A percentile compares a stretch with the other conserved stretches of the same genome.
These are phyloP conservation scores for Seminavis robusta DNA, from an alignment of 108 stramenopile species.

Conservation along the genomic window DNA sequence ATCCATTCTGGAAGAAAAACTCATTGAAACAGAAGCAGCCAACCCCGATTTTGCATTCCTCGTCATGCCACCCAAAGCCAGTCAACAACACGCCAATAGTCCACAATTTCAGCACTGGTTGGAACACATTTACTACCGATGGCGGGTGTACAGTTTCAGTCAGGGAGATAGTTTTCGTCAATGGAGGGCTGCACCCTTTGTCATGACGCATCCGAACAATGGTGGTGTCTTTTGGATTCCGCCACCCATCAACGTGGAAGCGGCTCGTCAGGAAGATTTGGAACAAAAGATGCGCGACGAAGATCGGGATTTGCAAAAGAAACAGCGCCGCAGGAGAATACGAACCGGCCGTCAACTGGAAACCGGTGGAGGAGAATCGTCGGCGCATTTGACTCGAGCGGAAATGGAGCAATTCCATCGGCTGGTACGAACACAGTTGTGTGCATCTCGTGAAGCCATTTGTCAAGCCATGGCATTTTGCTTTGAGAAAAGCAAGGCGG, in stretches of 20 bases:
- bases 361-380: slow-evolving; percentile 38
- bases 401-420: slow-evolving; percentile 49
- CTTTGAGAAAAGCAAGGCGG: slow-evolving; percentile 70
- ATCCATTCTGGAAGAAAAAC: slow-evolving; percentile 12
- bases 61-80: too few relatives aligned
- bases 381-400: slow-evolving; percentile 39
- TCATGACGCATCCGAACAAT: slow-evolving; percentile 47
- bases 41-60: too few relatives aligned
- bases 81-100: too few relatives aligned
- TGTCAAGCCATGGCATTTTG: slow-evolving; percentile 87
- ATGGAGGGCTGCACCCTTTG: slow-evolving; percentile 69
- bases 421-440: slow-evolving; percentile 49
- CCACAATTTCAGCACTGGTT: slow-evolving; percentile 10
- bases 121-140: slow-evolving; percentile 69
- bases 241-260: slow-evolving; percentile 40
- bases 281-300: slow-evolving; percentile 29
- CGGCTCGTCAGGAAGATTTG: slow-evolving; percentile 40
- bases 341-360: slow-evolving; percentile 58
- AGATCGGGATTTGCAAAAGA: slow-evolving; percentile 26
- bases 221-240: slow-evolving; percentile 60
- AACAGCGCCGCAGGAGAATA: slow-evolving; percentile 36
- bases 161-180: slow-evolving; percentile 52
- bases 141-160: slow-evolving; percentile 72
- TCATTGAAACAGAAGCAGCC: too few relatives aligned
- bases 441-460: slow-evolving; percentile 58